Percentiles rank a stretch among this genome's conserved stretches.
phyloP scores from a whole-genome alignment of 2,329 filamentous ascomycete species.

The Botrytis squamosa region DNA sequence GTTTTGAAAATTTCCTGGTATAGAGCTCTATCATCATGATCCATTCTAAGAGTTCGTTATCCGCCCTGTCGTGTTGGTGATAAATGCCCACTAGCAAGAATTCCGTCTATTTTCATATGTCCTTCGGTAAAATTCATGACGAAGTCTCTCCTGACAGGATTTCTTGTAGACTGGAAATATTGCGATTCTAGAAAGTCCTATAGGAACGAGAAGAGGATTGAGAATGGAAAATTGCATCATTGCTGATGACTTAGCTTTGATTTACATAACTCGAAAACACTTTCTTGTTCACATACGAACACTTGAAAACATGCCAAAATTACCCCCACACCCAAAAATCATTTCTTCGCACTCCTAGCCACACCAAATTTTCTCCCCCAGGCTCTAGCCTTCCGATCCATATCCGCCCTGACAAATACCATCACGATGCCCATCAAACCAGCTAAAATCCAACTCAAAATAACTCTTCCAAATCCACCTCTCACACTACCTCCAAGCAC shows the following conservation, averaged over 20 bases:
- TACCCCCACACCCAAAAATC: background rate
- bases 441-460: background rate
- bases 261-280: background rate
- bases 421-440: constrained; percentile 11
- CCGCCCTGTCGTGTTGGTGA: background rate
- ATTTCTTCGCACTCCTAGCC: background rate
- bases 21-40: background rate
- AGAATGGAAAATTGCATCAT: background rate
- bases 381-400: constrained; percentile 9
- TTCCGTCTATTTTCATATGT: background rate
- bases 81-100: background rate
- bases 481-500: constrained; percentile 55
- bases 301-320: background rate
- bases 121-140: background rate
- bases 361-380: constrained; percentile 17
- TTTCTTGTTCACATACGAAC: background rate
- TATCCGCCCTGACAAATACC: constrained; percentile 16
- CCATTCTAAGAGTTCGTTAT: background rate
- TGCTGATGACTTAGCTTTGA: background rate
- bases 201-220: background rate
- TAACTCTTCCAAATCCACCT: background rate
- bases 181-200: background rate
- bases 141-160: background rate
- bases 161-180: background rate
- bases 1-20: background rate